Base-by-base conservation (phyloP, 139 green algal genomes). In the Ulvella scutata region DNA sequence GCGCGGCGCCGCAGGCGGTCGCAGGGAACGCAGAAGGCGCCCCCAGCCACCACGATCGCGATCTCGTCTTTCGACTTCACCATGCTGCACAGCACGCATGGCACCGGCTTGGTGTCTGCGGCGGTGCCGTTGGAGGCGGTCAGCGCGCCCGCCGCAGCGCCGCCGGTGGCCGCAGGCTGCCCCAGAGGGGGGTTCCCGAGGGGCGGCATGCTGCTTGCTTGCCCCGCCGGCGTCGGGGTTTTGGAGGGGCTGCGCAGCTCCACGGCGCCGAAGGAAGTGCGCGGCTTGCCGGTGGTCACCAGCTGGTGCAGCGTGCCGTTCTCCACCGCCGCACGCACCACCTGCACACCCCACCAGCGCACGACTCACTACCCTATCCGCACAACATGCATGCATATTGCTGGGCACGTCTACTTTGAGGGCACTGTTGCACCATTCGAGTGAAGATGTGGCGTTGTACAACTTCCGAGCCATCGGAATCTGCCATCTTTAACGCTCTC, bases 221-320 rank as follows among this genome's bases (percentile, higher is more conserved):
- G n/a, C 0, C n/a, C 33, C 9, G 20, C 51, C 20, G 51, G 51
- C 51, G 51, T 26, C 51, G 51, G 51, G 7, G 51, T n/a, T 26
- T 26, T n/a, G n/a, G 33, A n/a, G 4, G 31, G 31, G 10, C n/a
- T 36, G 51, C 31, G 51, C 51, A 34, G 51, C n/a, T n/a, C n/a
- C 1, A 36, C 51, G 51, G 51, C 51, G 51, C 33, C 33, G n/a
- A 36, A 26, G 33, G 33, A n/a, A 26, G 33, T 26, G n/a, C 33
- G 31, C 9, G 51, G 33, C 20, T 67, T 67, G 51, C 51, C 33
- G n/a, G 31, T n/a, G 51, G n/a, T 26, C 51, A 67, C 33, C n/a
- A 67, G 51, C 51, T 67, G 51, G 9, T 67, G 51, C n/a, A 67
- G 31, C 33, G 51, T 67, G 51, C 51, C 51, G 51, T 67, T 67